Conservation (phyloP, 1,284 basidiomycete species). For the Malassezia restricta region DNA sequence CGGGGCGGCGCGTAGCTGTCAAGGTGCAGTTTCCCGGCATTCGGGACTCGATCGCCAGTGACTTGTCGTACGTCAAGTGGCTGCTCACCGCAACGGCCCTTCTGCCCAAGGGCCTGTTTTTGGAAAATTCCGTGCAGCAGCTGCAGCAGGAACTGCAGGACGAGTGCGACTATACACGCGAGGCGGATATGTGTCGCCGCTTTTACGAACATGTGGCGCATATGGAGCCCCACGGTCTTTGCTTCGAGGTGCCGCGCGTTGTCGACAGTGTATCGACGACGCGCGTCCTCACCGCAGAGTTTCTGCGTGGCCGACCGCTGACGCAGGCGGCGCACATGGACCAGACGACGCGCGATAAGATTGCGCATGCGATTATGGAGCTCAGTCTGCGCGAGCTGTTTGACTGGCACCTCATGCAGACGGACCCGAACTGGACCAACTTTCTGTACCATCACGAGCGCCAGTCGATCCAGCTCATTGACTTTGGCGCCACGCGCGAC, state of each 20-base stretch:
- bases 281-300: conserved; percentile 78
- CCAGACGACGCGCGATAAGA: conserved; percentile 68
- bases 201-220: conserved; percentile 50
- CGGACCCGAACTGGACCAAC: conserved; percentile 96
- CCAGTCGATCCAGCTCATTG: conserved; percentile 66
- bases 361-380: conserved; percentile 68
- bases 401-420: conserved; percentile 86
- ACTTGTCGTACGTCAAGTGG: conserved; percentile 73
- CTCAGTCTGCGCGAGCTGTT: conserved; percentile 84
- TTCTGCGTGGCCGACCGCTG: conserved; percentile 68
- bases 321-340: conserved; percentile 55
- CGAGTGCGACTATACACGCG: conserved; percentile 84
- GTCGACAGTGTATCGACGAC: conserved; percentile 64
- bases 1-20: conserved; percentile 56
- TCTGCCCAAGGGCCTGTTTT: conserved; percentile 74
- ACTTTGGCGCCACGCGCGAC: conserved; percentile 85
- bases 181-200: conserved; percentile 60
- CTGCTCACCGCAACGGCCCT: conserved; percentile 67
- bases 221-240: conserved; percentile 23
- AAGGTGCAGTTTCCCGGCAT: conserved; percentile 97
- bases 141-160: conserved; percentile 84
- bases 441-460: conserved; percentile 67
- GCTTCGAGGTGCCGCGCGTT: conserved; percentile 73
- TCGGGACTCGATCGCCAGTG: conserved; percentile 68
- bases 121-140: conserved; percentile 63